These are phyloP conservation scores for Borovskyia barvae DNA, from an alignment of 208 protist species.

Conservation along the genomic window DNA sequence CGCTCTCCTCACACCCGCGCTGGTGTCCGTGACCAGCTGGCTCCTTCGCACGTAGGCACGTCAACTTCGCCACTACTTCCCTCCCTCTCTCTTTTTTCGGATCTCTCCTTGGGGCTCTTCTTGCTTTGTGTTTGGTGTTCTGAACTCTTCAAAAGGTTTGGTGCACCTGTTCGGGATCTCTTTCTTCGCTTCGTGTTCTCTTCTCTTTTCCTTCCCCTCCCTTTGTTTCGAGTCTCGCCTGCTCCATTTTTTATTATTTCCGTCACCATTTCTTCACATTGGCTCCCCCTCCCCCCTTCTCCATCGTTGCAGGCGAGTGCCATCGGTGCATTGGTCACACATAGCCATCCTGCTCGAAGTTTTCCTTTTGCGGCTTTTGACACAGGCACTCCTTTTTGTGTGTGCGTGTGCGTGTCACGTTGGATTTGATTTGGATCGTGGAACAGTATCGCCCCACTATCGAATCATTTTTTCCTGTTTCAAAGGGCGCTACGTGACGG, in stretches of 20 bases:
- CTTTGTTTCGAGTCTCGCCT: not conserved
- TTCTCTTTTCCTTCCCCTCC: not conserved
- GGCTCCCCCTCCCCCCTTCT: not conserved
- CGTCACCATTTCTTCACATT: not conserved
- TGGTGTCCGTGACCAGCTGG: too few species aligned
- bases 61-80: not conserved
- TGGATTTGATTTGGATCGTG: slow-evolving; percentile 1
- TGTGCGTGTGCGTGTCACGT: not conserved
- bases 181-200: not conserved
- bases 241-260: slow-evolving; percentile 2
- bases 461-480: too few species aligned
- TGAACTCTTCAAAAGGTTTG: too few species aligned
- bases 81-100: not conserved
- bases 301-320: not conserved
- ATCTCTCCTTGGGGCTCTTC: not conserved
- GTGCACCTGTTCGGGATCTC: too few species aligned
- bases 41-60: too few species aligned
- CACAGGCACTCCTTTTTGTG: not conserved
- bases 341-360: not conserved
- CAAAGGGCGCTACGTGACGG: too few species aligned
- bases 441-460: too few species aligned
- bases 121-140: slow-evolving; percentile 1
- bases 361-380: not conserved
- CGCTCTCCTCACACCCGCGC: too few species aligned
- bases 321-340: not conserved